Base-by-base conservation (phyloP, 768 basidiomycete species). In the Postia placenta region DNA sequence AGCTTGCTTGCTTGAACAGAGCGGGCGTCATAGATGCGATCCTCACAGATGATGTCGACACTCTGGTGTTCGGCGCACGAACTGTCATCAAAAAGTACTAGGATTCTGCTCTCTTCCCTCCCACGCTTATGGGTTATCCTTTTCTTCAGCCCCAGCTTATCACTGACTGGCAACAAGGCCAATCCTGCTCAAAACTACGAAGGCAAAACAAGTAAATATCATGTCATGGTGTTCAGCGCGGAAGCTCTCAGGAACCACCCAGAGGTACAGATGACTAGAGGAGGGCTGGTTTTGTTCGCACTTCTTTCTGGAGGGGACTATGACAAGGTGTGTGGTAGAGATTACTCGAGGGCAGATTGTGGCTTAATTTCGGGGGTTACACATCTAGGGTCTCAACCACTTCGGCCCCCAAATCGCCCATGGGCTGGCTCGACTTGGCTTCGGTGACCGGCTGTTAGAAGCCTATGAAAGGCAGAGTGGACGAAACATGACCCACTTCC, bases 21-120 rank as follows among this genome's bases (percentile, higher is more conserved):
- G 43, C 51, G 23, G 70, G 68, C 6, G 48, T 63, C 43, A 70
- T 80, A 17, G 76, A 78, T 52, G 68, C 69, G 0, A 63, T 78
- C 11, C 50, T 78, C 25, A 74, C 75, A 1, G 74, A 77, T 51
- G 75, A 76, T 60, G 69, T 66, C 3, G 76, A 78, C 56, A 65
- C 72, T 0, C 55, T 79, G 4, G 45, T 78, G 1, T 79, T 78
- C 49, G 75, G 77, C 11, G 74, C 72, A 0, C 62, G 58, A 2
- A 65, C 55, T 27, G 54, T 77, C 9, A 64, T 77, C 28, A 52
- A 69, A 48, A 73, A 70, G 74, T 74, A 46, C 50, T n/a, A n/a
- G n/a, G n/a, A n/a, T n/a, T n/a, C n/a, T n/a, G n/a, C n/a, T n/a
- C n/a, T n/a, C n/a, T 35, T n/a, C 11, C 33, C 11, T n/a, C 33